Base-by-base conservation (phyloP, 2,329 filamentous ascomycete species). In the Onygenales sp. region DNA sequence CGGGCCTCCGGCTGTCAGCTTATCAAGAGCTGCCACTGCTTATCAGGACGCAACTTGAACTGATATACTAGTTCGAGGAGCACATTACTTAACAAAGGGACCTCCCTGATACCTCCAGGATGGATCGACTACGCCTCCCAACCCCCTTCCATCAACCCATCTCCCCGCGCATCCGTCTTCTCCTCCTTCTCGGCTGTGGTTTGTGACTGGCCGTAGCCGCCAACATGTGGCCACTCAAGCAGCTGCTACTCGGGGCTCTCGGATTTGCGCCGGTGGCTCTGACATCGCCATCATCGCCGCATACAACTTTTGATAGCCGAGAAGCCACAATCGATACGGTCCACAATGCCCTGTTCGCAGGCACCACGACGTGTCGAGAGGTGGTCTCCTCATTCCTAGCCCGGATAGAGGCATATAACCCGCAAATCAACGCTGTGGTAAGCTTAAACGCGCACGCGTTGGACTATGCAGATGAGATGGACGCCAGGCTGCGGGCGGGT, bases 251-350 rank as follows among this genome's bases (percentile, higher is more conserved):
- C 14, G 6, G 32, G 8, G 33, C 45, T 36, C 38, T 36, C 3
- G 14, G 14, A 5, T 48, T 48, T 39, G 17, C 33, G 9, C 27
- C 45, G 9, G 17, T 6, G 6, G n/a, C 11, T 17, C n/a, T 48
- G n/a, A 21, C 45, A 35, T 13, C 45, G 36, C 14, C 33, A 7
- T 36, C 8, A 7, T 36, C 8, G 21, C 58, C 21, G n/a, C 32
- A 27, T 27, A 27, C 60, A 63, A 55, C 55, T 55, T 76, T 82
- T 55, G 78, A 83, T 54, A 66, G 76, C 9, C 69, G 77, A 50
- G 81, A 84, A 67, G 78, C 82, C 2, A 83, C 81, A 0, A 78
- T 85, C 54, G 68, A 76, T 33, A 72, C 72, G 1, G 73, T 83
- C 7, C 82, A 84, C 56, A 68, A 76, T 59, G 75, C 76, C 7